Conservation (phyloP, 2,329 filamentous ascomycete species). For the Cadophora gregata region DNA sequence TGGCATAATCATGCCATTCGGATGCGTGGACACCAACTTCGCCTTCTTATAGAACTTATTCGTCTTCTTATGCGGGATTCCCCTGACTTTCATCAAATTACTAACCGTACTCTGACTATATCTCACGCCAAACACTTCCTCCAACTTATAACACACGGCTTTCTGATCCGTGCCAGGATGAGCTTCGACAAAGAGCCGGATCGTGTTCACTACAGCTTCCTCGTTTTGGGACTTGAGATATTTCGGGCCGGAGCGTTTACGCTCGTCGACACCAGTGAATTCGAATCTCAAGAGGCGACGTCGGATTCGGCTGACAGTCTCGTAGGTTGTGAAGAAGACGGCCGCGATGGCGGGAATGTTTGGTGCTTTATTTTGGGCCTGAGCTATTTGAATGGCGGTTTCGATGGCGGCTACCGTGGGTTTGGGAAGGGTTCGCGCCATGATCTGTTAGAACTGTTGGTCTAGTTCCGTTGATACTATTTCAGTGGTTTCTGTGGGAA, state of each 20-base stretch:
- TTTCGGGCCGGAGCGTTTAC: conserved; percentile 30
- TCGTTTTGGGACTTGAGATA: conserved; percentile 22
- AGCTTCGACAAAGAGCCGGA: conserved; percentile 21
- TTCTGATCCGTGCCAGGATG: conserved; percentile 30
- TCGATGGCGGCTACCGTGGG: conserved; percentile 26
- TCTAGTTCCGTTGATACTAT: background rate
- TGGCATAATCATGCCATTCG: conserved; percentile 22
- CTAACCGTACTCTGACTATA: conserved; percentile 24
- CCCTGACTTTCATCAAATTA: conserved; percentile 28
- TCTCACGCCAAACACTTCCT: conserved; percentile 13
- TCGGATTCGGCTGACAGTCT: conserved; percentile 25
- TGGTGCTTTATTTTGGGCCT: conserved; percentile 16
- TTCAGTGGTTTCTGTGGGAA: background rate
- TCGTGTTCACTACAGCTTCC: conserved; percentile 16
- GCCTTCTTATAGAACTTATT: conserved; percentile 26
- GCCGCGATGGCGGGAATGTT: conserved; percentile 28
- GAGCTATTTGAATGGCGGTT: conserved; percentile 23
- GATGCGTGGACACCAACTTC: conserved; percentile 19
- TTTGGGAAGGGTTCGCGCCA: conserved; percentile 13
- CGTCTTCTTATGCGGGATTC: conserved; percentile 30
- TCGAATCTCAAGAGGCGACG: conserved; percentile 24
- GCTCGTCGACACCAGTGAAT: conserved; percentile 28
- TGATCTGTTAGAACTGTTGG: background rate
- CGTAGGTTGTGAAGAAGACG: conserved; percentile 31
- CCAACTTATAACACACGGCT: conserved; percentile 14